phyloP scores from a whole-genome alignment of 2,329 filamentous ascomycete genomes.

The Claviceps maximensis region DNA sequence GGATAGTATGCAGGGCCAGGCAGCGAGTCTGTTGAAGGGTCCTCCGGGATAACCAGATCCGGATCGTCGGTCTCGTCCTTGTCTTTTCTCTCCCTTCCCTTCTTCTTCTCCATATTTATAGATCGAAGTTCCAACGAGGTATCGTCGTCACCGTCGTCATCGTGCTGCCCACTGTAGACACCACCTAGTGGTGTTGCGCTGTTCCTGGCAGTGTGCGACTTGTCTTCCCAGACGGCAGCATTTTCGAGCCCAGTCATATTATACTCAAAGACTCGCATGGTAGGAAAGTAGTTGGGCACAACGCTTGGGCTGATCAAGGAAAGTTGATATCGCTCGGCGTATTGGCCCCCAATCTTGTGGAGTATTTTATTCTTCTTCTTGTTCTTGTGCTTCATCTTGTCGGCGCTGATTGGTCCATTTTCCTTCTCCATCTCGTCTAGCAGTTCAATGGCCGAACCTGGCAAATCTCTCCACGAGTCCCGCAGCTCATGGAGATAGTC shows the following conservation, averaged over 20 bases:
- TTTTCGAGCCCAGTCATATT: slow-evolving; percentile 70
- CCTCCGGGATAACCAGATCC: slow-evolving; percentile 51
- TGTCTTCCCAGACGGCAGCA: slow-evolving; percentile 31
- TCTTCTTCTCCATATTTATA: slow-evolving; percentile 14
- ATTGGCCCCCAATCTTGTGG: slow-evolving; percentile 59
- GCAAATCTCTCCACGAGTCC: slow-evolving; percentile 63
- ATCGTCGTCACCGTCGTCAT: slow-evolving; percentile 11
- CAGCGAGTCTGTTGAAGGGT: slow-evolving; percentile 56
- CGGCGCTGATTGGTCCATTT: slow-evolving; percentile 7
- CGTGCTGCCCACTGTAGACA: not conserved
- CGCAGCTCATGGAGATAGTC: slow-evolving; percentile 71
- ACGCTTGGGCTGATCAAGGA: slow-evolving; percentile 74
- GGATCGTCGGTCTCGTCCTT: slow-evolving; percentile 43
- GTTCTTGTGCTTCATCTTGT: slow-evolving; percentile 18
- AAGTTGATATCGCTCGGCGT: slow-evolving; percentile 73
- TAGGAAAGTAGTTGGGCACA: slow-evolving; percentile 86
- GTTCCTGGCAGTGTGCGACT: slow-evolving; percentile 8
- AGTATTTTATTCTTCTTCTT: slow-evolving; percentile 38
- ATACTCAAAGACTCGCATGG: slow-evolving; percentile 83
- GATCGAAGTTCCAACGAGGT: slow-evolving; percentile 17
- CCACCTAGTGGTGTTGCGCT: not conserved
- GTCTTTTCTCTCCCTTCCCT: slow-evolving; percentile 29
- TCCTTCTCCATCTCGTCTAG: slow-evolving; percentile 9
- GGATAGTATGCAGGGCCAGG: slow-evolving; percentile 86
- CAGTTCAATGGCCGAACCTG: slow-evolving; percentile 30